Conservation (phyloP, 768 basidiomycete species). For the Chalciporus chontae region DNA sequence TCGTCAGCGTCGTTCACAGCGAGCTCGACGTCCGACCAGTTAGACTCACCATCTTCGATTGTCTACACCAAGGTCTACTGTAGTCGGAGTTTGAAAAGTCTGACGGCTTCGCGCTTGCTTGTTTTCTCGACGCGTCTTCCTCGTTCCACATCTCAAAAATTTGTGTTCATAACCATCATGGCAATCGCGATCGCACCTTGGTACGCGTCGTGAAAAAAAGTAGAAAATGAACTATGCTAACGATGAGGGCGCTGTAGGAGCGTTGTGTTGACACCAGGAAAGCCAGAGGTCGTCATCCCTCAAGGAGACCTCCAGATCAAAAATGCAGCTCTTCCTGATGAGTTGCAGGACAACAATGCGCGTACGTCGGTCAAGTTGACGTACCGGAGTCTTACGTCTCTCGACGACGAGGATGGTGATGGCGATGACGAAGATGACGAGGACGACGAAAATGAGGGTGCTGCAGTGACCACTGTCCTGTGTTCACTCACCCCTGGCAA, state of each 20-base stretch:
- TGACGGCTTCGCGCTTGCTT: conserved; percentile 1
- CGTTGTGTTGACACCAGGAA: conserved; percentile 52
- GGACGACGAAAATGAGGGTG: conserved; percentile 35
- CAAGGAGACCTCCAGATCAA: conserved; percentile 74
- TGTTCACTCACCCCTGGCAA: conserved; percentile 81
- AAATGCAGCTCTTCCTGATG: conserved; percentile 77
- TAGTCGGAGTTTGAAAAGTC: conserved; percentile 45
- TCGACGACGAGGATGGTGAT: conserved; percentile 40
- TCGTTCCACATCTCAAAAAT: conserved; percentile 5
- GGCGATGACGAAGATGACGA: conserved; percentile 48
- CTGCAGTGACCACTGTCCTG: conserved; percentile 53
- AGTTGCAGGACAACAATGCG: conserved; percentile 55
- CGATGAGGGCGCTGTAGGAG: conserved; percentile 46
- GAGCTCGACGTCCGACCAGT: not conserved
- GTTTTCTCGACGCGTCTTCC: not conserved
- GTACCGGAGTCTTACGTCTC: conserved; percentile 39
- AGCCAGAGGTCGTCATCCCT: conserved; percentile 54
- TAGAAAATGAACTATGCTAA: conserved; percentile 4
- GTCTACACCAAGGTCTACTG: conserved; percentile 8
- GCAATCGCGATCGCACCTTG: conserved; percentile 63
- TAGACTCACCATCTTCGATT: conserved; percentile 49
- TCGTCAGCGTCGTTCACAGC: conserved; percentile 8
- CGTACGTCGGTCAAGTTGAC: conserved; percentile 68
- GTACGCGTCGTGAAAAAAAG: conserved; percentile 35
- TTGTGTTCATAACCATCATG: conserved; percentile 39